phyloP scores from a whole-genome alignment of 2,329 filamentous ascomycete species.

The Periglandula ipomoeae region DNA sequence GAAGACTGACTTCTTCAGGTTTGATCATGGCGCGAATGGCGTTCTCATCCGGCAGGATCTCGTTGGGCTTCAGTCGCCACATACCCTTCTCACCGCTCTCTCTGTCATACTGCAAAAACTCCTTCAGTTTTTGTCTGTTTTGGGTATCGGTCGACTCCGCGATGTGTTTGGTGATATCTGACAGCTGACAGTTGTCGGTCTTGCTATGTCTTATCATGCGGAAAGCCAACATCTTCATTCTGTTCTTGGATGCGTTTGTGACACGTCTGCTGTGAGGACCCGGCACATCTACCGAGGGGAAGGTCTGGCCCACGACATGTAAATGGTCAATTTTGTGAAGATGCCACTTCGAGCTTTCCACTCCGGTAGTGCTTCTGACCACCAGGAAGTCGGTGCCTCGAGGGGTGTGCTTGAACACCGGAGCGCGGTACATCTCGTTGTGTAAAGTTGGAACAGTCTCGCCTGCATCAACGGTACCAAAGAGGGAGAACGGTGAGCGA shows the following conservation, averaged over 20 bases:
- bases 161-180: constrained; percentile 86
- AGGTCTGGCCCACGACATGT: constrained; percentile 84
- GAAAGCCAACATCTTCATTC: constrained; percentile 92
- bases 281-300: constrained; percentile 85
- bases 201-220: constrained; percentile 74
- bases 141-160: constrained; percentile 90
- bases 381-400: constrained; percentile 80
- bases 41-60: constrained; percentile 71
- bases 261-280: constrained; percentile 91
- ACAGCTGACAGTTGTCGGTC: constrained; percentile 59
- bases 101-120: constrained; percentile 88
- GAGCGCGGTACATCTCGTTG: constrained; percentile 91
- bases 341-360: constrained; percentile 70
- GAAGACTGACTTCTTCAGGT: constrained; percentile 86
- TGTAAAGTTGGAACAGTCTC: constrained; percentile 86
- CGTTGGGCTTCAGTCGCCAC: constrained; percentile 69
- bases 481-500: constrained; percentile 90
- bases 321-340: constrained; percentile 86
- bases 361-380: constrained; percentile 69
- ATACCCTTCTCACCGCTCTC: constrained; percentile 59
- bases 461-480: constrained; percentile 85
- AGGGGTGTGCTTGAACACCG: constrained; percentile 78
- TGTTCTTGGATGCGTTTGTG: constrained; percentile 92
- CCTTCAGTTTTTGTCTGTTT: constrained; percentile 92
- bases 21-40: constrained; percentile 81